Conservation (phyloP, 495 filamentous ascomycete genomes). For the Glonium stellatum region DNA sequence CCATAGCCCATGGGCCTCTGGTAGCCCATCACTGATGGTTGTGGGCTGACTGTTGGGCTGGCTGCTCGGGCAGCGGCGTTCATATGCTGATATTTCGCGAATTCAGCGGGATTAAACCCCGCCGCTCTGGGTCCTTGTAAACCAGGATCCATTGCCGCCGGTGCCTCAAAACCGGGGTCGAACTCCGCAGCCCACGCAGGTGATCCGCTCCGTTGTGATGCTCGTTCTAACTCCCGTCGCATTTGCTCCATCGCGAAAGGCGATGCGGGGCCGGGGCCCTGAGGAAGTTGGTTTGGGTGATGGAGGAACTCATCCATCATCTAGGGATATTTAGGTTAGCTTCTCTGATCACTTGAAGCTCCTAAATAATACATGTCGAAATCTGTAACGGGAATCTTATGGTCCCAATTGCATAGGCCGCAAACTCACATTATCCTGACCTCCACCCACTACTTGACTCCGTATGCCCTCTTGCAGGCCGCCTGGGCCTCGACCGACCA, state of each 20-base stretch:
- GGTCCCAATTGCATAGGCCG: neutral
- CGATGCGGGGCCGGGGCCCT: conserved; percentile 42
- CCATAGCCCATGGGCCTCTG: conserved; percentile 52
- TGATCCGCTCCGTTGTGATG: conserved; percentile 49
- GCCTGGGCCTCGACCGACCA: conserved; percentile 62
- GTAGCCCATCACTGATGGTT: conserved; percentile 49
- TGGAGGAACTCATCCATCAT: conserved; percentile 93
- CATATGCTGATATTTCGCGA: conserved; percentile 75
- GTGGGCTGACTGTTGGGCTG: conserved; percentile 44
- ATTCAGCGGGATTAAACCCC: conserved; percentile 78
- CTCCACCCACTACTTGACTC: conserved; percentile 51
- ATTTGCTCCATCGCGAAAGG: conserved; percentile 65
- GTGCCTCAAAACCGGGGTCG: conserved; percentile 50
- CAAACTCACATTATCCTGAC: conserved; percentile 52
- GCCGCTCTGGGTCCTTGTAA: conserved; percentile 44
- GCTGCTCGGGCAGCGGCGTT: conserved; percentile 51
- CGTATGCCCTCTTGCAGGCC: conserved; percentile 60
- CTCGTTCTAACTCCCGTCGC: conserved; percentile 56
- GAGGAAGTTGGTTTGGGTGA: conserved; percentile 55
- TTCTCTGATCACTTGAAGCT: neutral
- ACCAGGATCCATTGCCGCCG: conserved; percentile 67
- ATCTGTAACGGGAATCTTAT: neutral
- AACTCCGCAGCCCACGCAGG: conserved; percentile 67
- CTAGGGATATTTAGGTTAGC: conserved; percentile 42
- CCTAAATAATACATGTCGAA: neutral